phyloP scores from a whole-genome alignment of 192 early-diverging fungal species.

The Coemansia guatemalensis region DNA sequence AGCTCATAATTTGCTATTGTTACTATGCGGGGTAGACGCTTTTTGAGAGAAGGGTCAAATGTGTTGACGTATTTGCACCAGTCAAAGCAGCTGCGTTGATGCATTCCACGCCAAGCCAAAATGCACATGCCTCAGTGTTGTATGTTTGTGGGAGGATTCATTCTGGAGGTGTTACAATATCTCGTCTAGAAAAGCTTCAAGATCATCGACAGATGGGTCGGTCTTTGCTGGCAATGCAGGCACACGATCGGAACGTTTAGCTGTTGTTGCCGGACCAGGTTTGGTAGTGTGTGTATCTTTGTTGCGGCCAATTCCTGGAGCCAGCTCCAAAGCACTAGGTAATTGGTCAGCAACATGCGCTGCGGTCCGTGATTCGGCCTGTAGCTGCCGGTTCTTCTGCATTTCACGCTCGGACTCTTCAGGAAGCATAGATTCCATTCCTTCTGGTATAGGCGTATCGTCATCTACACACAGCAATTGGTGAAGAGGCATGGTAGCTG shows the following conservation, averaged over 20 bases:
- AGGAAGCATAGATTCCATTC: not conserved
- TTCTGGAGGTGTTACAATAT: conserved; percentile 15
- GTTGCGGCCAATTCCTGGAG: conserved; percentile 6
- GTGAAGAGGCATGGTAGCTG: conserved; percentile 10
- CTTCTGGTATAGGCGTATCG: conserved; percentile 3
- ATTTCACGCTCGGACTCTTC: not conserved
- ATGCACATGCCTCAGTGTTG: not conserved
- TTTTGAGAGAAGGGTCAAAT: too few species aligned
- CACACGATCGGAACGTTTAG: not conserved
- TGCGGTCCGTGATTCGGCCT: not conserved
- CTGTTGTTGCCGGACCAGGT: not conserved
- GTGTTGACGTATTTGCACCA: too few species aligned
- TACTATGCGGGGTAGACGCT: too few species aligned
- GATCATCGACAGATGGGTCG: conserved; percentile 22
- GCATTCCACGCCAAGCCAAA: too few species aligned
- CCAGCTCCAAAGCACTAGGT: conserved; percentile 15
- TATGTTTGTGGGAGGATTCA: not conserved
- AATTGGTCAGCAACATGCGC: not conserved
- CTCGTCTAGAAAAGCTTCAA: conserved; percentile 46
- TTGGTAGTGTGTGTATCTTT: not conserved
- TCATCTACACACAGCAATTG: conserved; percentile 15
- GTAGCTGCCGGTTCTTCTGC: not conserved
- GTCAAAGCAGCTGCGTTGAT: too few species aligned
- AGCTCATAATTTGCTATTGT: conserved; percentile 2
- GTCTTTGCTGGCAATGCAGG: not conserved